These are phyloP conservation scores for Sonneratia alba DNA, from an alignment of 345 rosid genomes.

Conservation along the genomic window DNA sequence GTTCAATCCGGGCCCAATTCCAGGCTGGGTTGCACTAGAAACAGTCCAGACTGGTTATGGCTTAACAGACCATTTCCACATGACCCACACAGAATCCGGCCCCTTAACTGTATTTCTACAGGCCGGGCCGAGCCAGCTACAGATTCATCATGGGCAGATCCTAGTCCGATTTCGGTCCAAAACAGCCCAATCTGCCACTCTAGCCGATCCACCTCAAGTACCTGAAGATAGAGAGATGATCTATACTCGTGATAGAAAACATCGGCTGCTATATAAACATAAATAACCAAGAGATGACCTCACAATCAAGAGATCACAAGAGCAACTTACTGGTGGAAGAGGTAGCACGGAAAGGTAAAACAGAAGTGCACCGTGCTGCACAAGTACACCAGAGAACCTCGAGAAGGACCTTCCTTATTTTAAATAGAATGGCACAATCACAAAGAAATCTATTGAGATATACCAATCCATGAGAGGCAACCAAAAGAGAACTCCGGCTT, in stretches of 20 bases:
- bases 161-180: no score
- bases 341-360: neutral
- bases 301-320: neutral
- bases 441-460: neutral
- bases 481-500: neutral
- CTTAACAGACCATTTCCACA: no score
- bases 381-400: neutral
- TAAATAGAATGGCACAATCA: constrained; percentile 1
- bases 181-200: no score
- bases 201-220: constrained; percentile 7
- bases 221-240: constrained; percentile 14
- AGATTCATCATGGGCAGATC: no score
- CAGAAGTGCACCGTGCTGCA: neutral
- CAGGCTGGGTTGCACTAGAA: no score
- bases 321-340: neutral
- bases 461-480: neutral
- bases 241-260: constrained; percentile 24
- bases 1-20: no score
- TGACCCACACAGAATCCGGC: no score
- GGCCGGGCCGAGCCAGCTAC: no score
- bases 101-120: no score
- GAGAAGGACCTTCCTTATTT: neutral
- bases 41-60: no score
- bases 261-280: constrained; percentile 16
- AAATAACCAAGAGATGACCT: constrained; percentile 5